Percentiles rank a stretch among this genome's conserved stretches.
phyloP scores from a whole-genome alignment of 1,284 basidiomycete genomes.

The Cutaneotrichosporon cavernicola region DNA sequence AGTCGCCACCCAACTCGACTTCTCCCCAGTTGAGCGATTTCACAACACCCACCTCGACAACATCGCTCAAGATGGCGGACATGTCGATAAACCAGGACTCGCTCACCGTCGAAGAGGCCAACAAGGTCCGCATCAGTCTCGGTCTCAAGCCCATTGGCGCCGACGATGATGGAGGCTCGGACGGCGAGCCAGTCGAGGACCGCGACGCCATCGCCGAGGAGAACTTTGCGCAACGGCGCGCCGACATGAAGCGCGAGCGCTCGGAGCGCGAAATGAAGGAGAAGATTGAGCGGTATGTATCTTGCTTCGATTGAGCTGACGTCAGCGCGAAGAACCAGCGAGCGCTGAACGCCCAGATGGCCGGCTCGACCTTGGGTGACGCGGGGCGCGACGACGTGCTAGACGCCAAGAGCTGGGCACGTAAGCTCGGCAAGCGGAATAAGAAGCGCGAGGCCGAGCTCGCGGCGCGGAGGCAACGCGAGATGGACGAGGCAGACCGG shows the following conservation, averaged over 20 bases:
- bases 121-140: slow-evolving; percentile 90
- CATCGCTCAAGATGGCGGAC: slow-evolving; percentile 52
- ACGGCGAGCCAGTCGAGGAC: slow-evolving; percentile 53
- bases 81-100: slow-evolving; percentile 37
- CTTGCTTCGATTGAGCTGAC: background rate
- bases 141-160: slow-evolving; percentile 91
- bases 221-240: slow-evolving; percentile 73
- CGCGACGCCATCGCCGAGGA: slow-evolving; percentile 67
- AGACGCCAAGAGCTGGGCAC: slow-evolving; percentile 71
- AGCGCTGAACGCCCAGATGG: slow-evolving; percentile 84
- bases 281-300: slow-evolving; percentile 82
- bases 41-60: background rate
- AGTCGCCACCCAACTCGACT: slow-evolving; percentile 31
- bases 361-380: slow-evolving; percentile 85
- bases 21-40: background rate
- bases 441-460: slow-evolving; percentile 81
- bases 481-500: slow-evolving; percentile 75
- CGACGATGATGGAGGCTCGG: slow-evolving; percentile 54
- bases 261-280: slow-evolving; percentile 74
- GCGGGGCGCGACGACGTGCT: slow-evolving; percentile 63
- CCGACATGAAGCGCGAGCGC: slow-evolving; percentile 67
- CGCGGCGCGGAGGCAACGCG: slow-evolving; percentile 65
- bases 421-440: slow-evolving; percentile 69
- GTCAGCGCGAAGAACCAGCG: slow-evolving; percentile 26
- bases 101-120: slow-evolving; percentile 96